Evolutionary conservation across 306 rosid species (phyloP).

Genomic region (Oxytropis ochrocephala): DNA sequence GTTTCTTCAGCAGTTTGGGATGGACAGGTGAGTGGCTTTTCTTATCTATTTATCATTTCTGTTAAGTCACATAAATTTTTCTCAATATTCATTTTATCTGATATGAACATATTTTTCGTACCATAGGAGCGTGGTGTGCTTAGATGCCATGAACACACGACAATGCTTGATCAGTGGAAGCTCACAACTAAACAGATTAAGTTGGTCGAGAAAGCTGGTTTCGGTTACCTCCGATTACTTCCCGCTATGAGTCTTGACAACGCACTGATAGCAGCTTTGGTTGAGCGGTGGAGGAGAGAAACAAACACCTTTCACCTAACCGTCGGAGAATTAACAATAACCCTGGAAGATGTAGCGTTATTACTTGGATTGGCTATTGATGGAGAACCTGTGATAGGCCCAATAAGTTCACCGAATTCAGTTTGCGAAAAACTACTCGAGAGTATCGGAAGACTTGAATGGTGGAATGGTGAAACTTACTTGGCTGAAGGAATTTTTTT

Average conservation of each 20-base stretch:
- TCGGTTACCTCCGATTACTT: constrained; percentile 63
- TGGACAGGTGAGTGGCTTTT: constrained; percentile 57
- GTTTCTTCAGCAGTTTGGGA: constrained; percentile 95
- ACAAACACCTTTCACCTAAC: constrained; percentile 88
- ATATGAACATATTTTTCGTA: background rate
- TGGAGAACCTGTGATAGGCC: constrained; percentile 82
- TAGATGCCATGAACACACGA: constrained; percentile 91
- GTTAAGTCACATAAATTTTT: background rate
- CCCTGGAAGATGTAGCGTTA: constrained; percentile 87
- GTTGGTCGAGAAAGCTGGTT: constrained; percentile 84
- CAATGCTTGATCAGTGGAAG: constrained; percentile 92
- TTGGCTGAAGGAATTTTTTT: constrained; percentile 85
- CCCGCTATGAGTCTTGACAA: constrained; percentile 86
- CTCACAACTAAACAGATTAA: constrained; percentile 63
- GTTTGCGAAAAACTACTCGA: constrained; percentile 76
- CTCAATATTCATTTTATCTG: background rate
- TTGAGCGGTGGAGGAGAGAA: constrained; percentile 97
- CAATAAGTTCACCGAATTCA: constrained; percentile 51
- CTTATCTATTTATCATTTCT: background rate
- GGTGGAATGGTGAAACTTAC: constrained; percentile 95
- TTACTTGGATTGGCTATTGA: constrained; percentile 76
- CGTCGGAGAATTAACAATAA: constrained; percentile 81
- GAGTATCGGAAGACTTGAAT: constrained; percentile 74
- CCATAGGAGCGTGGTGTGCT: constrained; percentile 88
- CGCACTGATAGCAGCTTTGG: constrained; percentile 82